phyloP scores from a whole-genome alignment of 441 rosid genomes.

The Adansonia grandidieri region DNA sequence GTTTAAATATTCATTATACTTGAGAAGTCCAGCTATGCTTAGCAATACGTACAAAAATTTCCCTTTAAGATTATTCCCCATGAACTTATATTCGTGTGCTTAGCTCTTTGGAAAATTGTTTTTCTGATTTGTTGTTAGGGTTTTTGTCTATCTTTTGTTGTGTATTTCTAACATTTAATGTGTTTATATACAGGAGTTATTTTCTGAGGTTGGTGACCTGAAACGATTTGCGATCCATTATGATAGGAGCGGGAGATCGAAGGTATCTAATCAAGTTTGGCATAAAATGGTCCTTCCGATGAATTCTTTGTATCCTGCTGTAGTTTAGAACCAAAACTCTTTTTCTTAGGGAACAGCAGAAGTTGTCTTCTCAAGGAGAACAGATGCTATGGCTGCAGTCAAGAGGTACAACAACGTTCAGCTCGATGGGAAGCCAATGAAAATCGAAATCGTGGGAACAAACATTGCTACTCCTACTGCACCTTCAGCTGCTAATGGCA shows the following conservation, averaged over 20 bases:
- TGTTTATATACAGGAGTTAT: slow-evolving; percentile 59
- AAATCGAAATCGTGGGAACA: slow-evolving; percentile 84
- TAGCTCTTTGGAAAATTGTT: background rate
- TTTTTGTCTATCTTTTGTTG: too few species aligned
- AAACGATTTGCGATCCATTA: slow-evolving; percentile 78
- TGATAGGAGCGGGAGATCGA: slow-evolving; percentile 93
- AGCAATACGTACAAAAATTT: background rate
- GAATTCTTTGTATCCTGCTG: slow-evolving; percentile 49
- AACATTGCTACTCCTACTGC: slow-evolving; percentile 56
- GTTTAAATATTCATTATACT: background rate
- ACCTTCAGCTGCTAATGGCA: slow-evolving; percentile 42
- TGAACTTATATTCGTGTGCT: background rate
- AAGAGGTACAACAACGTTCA: slow-evolving; percentile 88
- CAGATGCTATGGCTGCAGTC: slow-evolving; percentile 82
- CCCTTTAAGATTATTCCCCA: background rate
- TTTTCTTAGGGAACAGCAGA: slow-evolving; percentile 89
- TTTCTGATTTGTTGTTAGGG: too few species aligned
- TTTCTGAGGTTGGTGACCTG: slow-evolving; percentile 89
- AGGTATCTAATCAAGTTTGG: slow-evolving; percentile 69
- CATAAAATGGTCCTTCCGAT: slow-evolving; percentile 46
- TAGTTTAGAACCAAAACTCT: slow-evolving; percentile 44
- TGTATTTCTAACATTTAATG: too few species aligned
- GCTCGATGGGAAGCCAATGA: slow-evolving; percentile 96
- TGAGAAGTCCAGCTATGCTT: background rate
- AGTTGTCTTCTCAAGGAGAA: slow-evolving; percentile 68